phyloP scores from a whole-genome alignment of 2,329 filamentous ascomycete species.

The Dactylellina parvicollis region DNA sequence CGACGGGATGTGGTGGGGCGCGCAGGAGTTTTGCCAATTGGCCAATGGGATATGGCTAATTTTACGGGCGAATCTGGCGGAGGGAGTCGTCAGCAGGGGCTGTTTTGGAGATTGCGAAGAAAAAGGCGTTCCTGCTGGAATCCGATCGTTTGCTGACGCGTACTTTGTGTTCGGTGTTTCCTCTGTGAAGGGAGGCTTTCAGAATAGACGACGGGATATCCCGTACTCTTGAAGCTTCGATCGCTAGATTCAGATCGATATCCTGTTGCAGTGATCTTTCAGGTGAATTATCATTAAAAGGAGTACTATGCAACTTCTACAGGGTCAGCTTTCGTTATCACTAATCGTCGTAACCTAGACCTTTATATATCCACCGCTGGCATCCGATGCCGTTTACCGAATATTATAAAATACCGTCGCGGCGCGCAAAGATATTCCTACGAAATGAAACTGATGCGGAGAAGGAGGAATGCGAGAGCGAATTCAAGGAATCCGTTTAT shows the following conservation, averaged over 20 bases:
- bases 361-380: conserved; percentile 1
- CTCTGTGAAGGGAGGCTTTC: neutral
- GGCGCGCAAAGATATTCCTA: conserved; percentile 10
- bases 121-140: neutral
- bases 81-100: conserved; percentile 28
- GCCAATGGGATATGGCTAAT: conserved; percentile 16
- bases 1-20: neutral
- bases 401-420: conserved; percentile 2
- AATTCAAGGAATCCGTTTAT: too few species aligned
- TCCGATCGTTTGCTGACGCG: conserved; percentile 20
- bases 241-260: too few species aligned
- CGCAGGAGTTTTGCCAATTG: conserved; percentile 30
- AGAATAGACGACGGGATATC: neutral
- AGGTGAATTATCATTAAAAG: too few species aligned
- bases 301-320: too few species aligned
- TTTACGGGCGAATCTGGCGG: neutral
- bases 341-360: neutral
- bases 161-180: conserved; percentile 1
- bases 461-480: conserved; percentile 14
- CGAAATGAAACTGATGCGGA: conserved; percentile 4
- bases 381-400: conserved; percentile 23
- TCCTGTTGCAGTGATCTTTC: too few species aligned
- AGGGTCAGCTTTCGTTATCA: too few species aligned
- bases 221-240: neutral
- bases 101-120: neutral